Evolutionary conservation across 345 rosid species (phyloP), one percentile per base, ranked within the genome.

Genomic region (Fremontodendron californicum): DNA sequence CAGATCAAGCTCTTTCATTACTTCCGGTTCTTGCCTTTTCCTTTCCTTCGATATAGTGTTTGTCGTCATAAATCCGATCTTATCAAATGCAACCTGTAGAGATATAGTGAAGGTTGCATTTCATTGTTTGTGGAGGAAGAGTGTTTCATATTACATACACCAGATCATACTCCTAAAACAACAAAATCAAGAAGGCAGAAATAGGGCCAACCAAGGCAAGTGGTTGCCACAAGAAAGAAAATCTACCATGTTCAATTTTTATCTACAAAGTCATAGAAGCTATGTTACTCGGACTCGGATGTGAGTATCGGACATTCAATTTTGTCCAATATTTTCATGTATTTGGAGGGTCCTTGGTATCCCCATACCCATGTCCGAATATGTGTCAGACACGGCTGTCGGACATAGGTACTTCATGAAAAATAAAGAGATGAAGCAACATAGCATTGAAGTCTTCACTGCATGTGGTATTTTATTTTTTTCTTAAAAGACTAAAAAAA

Each of bases 21-120:
- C 99, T 16, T 97, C 98, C 1, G 98, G 91, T 82, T 96, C 98
- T 82, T 94, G 99, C 84, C 90, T 96, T 82, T 96, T 96, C 88
- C 99, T 87, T 82, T 94, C 91, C 87, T 96, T 96, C 1, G 98
- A 96, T 83, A 96, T 88, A 0, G 93, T 91, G 87, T 91, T 89
- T n/a, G 98, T 92, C 25, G 95, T 92, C 98, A 96, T 87, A 0
- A 93, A 92, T 43, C 99, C 97, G 0, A 94, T 86, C 78, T 91
- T 90, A 84, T 94, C 98, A 63, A 90, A 92, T 5, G 99, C 99
- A 81, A 96, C 97, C 98, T 96, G 88, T 82, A 73, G 29, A 18
- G 69, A 71, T 73, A 62, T 5, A 35, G 18, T 18, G 40, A 25
- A 29, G 51, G 51, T 40, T 58, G 6, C 35, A 9, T 39, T 57